Evolutionary conservation across 805 yeast genomes (phyloP), one percentile per base, ranked within the genome.

Genomic region (Monosporozyma aquatica): DNA sequence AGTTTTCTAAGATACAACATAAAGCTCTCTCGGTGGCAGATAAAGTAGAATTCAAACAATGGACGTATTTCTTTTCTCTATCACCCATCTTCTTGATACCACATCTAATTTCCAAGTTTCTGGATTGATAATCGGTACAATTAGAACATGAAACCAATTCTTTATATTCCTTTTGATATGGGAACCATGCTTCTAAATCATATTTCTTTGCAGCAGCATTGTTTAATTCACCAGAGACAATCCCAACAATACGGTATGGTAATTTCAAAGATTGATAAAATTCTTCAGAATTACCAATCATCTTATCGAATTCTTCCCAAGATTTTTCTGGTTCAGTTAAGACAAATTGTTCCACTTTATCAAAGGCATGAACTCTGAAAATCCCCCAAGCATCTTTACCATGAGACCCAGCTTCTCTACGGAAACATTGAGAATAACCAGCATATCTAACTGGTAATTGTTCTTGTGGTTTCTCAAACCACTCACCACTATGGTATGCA

Each of bases 361-460:
- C 98, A 61, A 92, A 92, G 48, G 95, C 95, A 64, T 92, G 98
- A 46, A 92, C 97, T 71, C 98, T 83, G 80, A 92, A 92, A 52
- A 92, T 87, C 70, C 98, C 98, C 98, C 98, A 92, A 39, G 98
- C 98, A 61, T 92, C 98, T 67, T 90, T 90, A 66, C 98, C 98
- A 60, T 90, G 97, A 52, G 96, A 82, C 54, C 98, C 98, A 45
- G 98, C 98, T 72, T 92, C 98, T 72, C 98, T 85, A 70, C 98
- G 82, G 81, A 92, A 92, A 79, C 98, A 92, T 37, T 97, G 84
- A 28, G 97, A 87, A 74, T 83, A 92, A 58, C 98, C 98, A 38
- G 96, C 98, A 61, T 92, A 92, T 69, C 94, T 84, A 50, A 87
- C 76, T 47, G 98, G 98, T 55, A 92, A 76, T 72, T 92, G 98